Evolutionary conservation across 495 filamentous ascomycete species (phyloP).

Genomic region (Daldinia vernicosa): DNA sequence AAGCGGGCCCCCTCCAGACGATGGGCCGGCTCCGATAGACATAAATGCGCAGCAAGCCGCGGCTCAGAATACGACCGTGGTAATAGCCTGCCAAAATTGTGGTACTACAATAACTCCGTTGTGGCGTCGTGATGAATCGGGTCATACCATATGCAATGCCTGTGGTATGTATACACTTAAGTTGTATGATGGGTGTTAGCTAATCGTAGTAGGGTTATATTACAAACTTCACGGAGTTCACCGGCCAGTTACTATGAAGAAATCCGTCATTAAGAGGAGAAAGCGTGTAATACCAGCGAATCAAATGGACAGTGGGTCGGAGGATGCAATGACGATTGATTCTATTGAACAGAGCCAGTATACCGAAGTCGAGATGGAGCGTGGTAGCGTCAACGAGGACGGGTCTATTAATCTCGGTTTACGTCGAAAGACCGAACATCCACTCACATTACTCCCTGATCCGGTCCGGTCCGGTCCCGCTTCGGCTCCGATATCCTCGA

Average conservation of each 20-base stretch:
- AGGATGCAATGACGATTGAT: conserved; percentile 53
- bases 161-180: conserved; percentile 75
- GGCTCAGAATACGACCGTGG: conserved; percentile 70
- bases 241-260: conserved; percentile 96
- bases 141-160: conserved; percentile 98
- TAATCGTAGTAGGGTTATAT: conserved; percentile 75
- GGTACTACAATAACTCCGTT: conserved; percentile 95
- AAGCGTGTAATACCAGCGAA: conserved; percentile 92
- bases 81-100: conserved; percentile 97
- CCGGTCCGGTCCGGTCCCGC: conserved; percentile 49
- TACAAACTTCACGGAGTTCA: conserved; percentile 96
- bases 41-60: conserved; percentile 57
- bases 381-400: conserved; percentile 61
- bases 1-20: conserved; percentile 45
- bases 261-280: conserved; percentile 92
- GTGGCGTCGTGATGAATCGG: conserved; percentile 93
- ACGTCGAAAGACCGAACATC: conserved; percentile 55
- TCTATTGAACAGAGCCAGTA: conserved; percentile 55
- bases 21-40: conserved; percentile 54
- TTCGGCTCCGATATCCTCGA: conserved; percentile 49
- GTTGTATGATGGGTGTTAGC: conserved; percentile 8
- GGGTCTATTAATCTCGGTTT: conserved; percentile 69
- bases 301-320: conserved; percentile 58
- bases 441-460: conserved; percentile 59
- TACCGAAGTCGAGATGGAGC: conserved; percentile 51